These are phyloP conservation scores for Saitoella complicata DNA, from an alignment of 805 yeast genomes.

Conservation along the genomic window DNA sequence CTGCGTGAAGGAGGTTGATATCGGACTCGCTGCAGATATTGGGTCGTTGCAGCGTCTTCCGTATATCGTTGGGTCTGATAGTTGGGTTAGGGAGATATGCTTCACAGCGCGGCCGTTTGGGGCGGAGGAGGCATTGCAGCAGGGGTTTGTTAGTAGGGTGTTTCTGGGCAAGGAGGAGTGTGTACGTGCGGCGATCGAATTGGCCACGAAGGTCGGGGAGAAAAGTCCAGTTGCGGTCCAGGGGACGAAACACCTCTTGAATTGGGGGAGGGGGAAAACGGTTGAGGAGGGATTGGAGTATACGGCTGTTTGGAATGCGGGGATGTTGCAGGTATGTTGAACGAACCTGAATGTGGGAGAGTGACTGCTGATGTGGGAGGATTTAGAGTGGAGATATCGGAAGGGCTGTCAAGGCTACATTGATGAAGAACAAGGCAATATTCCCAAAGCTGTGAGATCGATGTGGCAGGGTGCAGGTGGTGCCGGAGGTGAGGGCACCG, in stretches of 20 bases:
- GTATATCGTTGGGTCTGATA: slow-evolving; percentile 33
- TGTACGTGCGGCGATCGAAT: slow-evolving; percentile 29
- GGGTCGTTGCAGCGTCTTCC: slow-evolving; percentile 62
- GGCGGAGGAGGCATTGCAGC: slow-evolving; percentile 35
- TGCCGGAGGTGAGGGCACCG: too few species aligned
- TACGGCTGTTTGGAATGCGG: slow-evolving; percentile 39
- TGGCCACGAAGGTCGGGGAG: slow-evolving; percentile 33
- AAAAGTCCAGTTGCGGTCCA: slow-evolving; percentile 43
- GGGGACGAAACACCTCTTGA: slow-evolving; percentile 46
- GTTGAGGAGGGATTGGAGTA: slow-evolving; percentile 33
- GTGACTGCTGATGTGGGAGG: too few species aligned
- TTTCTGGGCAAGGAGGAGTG: slow-evolving; percentile 34
- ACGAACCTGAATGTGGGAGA: too few species aligned
- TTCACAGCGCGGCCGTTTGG: slow-evolving; percentile 44
- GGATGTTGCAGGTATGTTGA: background rate
- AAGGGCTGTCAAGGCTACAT: too few species aligned
- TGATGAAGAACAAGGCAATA: too few species aligned
- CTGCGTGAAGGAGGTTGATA: slow-evolving; percentile 51
- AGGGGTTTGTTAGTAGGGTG: slow-evolving; percentile 41
- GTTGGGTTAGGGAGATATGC: slow-evolving; percentile 43
- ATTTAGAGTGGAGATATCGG: too few species aligned
- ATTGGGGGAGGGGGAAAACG: slow-evolving; percentile 25
- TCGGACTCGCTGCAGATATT: slow-evolving; percentile 66
- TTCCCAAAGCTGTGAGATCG: too few species aligned
- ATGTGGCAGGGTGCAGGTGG: too few species aligned